A percentile compares a stretch with the other conserved stretches of the same genome.
Evolutionary conservation across 2,329 filamentous ascomycete genomes (phyloP).

Genomic region (Hypoxylon sp.): DNA sequence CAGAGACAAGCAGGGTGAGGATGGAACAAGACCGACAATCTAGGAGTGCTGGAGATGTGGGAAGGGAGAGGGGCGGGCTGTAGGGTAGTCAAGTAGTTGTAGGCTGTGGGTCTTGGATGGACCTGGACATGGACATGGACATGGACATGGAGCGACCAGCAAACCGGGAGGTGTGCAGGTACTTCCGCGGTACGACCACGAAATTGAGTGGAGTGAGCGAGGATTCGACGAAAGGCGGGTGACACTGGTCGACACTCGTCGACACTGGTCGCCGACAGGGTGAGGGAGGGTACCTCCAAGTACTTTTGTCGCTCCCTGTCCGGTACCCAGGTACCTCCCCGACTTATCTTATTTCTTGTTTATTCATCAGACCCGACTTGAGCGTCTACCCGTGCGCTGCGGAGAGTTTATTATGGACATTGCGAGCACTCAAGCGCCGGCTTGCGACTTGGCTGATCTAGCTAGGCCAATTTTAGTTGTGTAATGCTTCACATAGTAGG

Average conservation of each 20-base stretch:
- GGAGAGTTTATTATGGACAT: slow-evolving; percentile 35
- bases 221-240: slow-evolving; percentile 47
- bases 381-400: slow-evolving; percentile 33
- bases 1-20: slow-evolving; percentile 51
- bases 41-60: slow-evolving; percentile 50
- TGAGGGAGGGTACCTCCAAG: slow-evolving; percentile 38
- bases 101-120: slow-evolving; percentile 9
- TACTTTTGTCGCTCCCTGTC: slow-evolving; percentile 36
- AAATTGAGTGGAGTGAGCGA: slow-evolving; percentile 48
- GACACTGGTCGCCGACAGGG: slow-evolving; percentile 39
- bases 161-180: slow-evolving; percentile 49
- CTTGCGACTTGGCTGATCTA: slow-evolving; percentile 40
- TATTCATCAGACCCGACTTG: slow-evolving; percentile 31
- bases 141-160: slow-evolving; percentile 45
- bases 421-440: slow-evolving; percentile 34
- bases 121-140: slow-evolving; percentile 18
- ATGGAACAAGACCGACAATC: slow-evolving; percentile 51
- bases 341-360: slow-evolving; percentile 1
- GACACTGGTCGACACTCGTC: slow-evolving; percentile 47
- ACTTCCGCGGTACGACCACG: slow-evolving; percentile 49
- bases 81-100: slow-evolving; percentile 51
- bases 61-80: slow-evolving; percentile 51
- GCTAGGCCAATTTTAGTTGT: slow-evolving; percentile 6
- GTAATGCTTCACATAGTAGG: no score
- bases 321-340: slow-evolving; percentile 12